These are phyloP conservation scores for Moringa oleifera DNA, from an alignment of 345 rosid genomes.

Conservation along the genomic window DNA sequence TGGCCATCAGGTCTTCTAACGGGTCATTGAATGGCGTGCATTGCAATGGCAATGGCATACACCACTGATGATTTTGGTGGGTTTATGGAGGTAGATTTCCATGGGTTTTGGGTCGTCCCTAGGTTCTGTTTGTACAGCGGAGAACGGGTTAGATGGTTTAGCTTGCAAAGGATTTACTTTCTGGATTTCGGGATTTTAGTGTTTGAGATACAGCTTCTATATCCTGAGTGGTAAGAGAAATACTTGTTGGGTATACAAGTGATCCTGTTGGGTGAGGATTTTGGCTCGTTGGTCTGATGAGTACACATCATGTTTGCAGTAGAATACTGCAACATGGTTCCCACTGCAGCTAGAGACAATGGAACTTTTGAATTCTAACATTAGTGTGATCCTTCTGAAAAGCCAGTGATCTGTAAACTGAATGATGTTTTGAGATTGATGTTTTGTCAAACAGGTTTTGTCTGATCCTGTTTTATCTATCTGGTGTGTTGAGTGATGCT, in stretches of 20 bases:
- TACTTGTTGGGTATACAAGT: too few relatives aligned
- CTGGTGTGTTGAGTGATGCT: too few relatives aligned
- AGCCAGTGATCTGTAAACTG: too few relatives aligned
- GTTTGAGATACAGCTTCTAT: background rate
- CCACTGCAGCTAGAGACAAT: too few relatives aligned
- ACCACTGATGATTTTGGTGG: slow-evolving; percentile 16
- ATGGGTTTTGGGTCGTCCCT: too few relatives aligned
- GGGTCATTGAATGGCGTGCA: slow-evolving; percentile 35
- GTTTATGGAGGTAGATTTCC: slow-evolving; percentile 15
- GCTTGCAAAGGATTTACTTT: slow-evolving; percentile 9
- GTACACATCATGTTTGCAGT: background rate
- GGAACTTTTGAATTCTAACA: too few relatives aligned
- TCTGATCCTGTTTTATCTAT: too few relatives aligned
- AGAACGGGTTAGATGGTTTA: slow-evolving; percentile 21
- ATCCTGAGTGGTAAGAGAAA: background rate
- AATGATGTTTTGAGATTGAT: too few relatives aligned
- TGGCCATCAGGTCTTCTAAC: slow-evolving; percentile 24
- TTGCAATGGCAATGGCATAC: slow-evolving; percentile 63
- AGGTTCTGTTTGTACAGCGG: slow-evolving; percentile 33
- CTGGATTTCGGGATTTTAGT: slow-evolving; percentile 13
- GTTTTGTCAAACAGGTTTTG: too few relatives aligned
- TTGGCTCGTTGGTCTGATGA: slow-evolving; percentile 2
- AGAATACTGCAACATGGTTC: too few relatives aligned
- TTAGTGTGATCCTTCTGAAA: too few relatives aligned
- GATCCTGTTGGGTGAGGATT: background rate